Percentiles rank a stretch among this genome's conserved stretches.
Conservation (phyloP, 1,284 basidiomycete genomes). For the Hymenochaete sp. region DNA sequence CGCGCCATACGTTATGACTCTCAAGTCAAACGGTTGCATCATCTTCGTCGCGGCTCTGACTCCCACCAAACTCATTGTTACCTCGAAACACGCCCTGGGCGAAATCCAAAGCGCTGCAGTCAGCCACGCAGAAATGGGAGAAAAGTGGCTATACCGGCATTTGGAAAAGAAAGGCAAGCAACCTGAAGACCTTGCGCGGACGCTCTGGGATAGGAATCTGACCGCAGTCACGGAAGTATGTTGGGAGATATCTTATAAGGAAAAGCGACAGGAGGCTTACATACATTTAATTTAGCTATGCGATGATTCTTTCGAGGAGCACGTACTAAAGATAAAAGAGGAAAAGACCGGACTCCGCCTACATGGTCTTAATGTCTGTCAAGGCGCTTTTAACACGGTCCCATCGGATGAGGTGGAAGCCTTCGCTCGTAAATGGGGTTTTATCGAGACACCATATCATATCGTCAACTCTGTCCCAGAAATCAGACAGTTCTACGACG, state of each 20-base stretch:
- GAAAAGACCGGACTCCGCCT: slow-evolving; percentile 89
- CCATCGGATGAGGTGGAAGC: slow-evolving; percentile 60
- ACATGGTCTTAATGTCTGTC: slow-evolving; percentile 81
- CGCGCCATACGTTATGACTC: slow-evolving; percentile 80
- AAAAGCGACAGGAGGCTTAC: too few relatives aligned
- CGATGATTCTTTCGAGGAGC: slow-evolving; percentile 97
- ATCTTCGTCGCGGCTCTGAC: slow-evolving; percentile 91
- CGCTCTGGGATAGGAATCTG: slow-evolving; percentile 78
- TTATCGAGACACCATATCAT: slow-evolving; percentile 72
- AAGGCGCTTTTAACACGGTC: slow-evolving; percentile 68
- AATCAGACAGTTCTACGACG: slow-evolving; percentile 67
- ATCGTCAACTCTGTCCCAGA: slow-evolving; percentile 54
- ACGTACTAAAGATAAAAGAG: slow-evolving; percentile 78
- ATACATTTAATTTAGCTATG: slow-evolving; percentile 57
- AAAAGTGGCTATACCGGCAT: slow-evolving; percentile 77
- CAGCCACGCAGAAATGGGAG: slow-evolving; percentile 74
- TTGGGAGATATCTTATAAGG: slow-evolving; percentile 16
- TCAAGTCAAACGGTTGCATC: slow-evolving; percentile 98
- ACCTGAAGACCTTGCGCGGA: slow-evolving; percentile 64
- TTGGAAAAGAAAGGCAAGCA: slow-evolving; percentile 57
- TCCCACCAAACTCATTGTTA: slow-evolving; percentile 68
- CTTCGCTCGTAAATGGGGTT: slow-evolving; percentile 88
- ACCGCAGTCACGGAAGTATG: slow-evolving; percentile 87
- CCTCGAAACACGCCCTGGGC: slow-evolving; percentile 89
- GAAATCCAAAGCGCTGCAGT: slow-evolving; percentile 29